Conservation (phyloP, 768 basidiomycete genomes). For the Kondoa malvinella region DNA sequence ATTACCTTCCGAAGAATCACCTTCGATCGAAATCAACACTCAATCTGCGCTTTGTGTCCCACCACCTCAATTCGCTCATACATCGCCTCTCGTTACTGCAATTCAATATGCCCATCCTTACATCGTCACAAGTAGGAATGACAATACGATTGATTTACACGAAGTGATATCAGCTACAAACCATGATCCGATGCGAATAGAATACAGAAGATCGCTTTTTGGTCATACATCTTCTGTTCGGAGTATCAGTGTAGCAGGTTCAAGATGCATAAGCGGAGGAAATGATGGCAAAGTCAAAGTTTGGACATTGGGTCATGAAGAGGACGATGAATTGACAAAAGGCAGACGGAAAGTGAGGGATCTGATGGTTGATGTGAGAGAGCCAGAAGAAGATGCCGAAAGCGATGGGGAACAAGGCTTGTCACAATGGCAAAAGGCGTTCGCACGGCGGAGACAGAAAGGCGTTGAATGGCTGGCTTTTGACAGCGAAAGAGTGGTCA, state of each 20-base stretch:
- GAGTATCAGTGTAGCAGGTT: background rate
- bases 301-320: background rate
- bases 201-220: background rate
- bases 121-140: background rate
- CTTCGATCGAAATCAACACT: background rate
- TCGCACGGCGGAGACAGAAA: background rate
- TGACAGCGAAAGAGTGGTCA: background rate
- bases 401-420: background rate
- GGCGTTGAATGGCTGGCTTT: background rate
- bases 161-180: background rate
- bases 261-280: background rate
- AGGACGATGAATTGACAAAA: background rate
- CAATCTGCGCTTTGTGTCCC: background rate
- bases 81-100: background rate
- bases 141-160: slow-evolving; percentile 6
- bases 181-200: background rate
- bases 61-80: background rate
- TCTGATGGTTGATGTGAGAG: background rate
- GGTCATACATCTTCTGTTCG: background rate
- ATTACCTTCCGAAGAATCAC: background rate
- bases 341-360: background rate
- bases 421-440: background rate
- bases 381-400: background rate
- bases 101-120: slow-evolving; percentile 2
- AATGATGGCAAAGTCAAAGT: slow-evolving; percentile 1